Conservation (phyloP, 495 filamentous ascomycete genomes). For the Cudoniella acicularis region DNA sequence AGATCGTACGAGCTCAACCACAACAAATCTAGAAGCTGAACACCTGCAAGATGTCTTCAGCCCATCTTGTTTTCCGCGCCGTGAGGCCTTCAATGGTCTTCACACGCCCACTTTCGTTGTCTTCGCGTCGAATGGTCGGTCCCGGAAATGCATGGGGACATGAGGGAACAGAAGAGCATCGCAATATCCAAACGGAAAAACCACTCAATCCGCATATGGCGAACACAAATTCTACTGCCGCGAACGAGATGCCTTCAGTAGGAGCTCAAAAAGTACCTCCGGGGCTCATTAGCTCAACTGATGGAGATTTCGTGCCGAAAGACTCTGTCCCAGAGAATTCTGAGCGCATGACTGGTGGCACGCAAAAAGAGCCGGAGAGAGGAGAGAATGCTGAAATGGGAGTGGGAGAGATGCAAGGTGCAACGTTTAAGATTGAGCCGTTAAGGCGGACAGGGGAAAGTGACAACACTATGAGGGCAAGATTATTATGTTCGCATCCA, state of each 20-base stretch:
- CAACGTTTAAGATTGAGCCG: constrained; percentile 85
- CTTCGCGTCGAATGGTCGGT: constrained; percentile 16
- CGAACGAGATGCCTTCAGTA: constrained; percentile 57
- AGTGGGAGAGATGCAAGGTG: constrained; percentile 89
- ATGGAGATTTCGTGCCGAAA: constrained; percentile 52
- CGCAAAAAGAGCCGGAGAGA: constrained; percentile 15
- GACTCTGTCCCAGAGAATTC: constrained; percentile 56
- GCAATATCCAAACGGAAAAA: constrained; percentile 51
- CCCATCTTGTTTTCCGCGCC: constrained; percentile 33
- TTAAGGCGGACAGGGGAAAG: constrained; percentile 78
- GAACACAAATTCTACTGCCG: constrained; percentile 61
- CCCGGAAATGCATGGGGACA: constrained; percentile 24
- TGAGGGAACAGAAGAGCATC: constrained; percentile 44
- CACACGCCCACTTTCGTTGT: constrained; percentile 12
- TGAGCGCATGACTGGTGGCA: constrained; percentile 24
- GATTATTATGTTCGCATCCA: constrained; percentile 77
- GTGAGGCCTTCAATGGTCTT: constrained; percentile 30
- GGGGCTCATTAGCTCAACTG: constrained; percentile 54
- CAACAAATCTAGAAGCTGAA: not conserved
- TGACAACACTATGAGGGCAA: constrained; percentile 75
- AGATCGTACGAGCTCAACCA: not conserved
- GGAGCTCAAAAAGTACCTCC: constrained; percentile 56
- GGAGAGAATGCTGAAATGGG: constrained; percentile 54
- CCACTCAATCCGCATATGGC: constrained; percentile 58
- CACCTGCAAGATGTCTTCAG: constrained; percentile 35